Evolutionary conservation across 257 asterid species (phyloP), one percentile per base, ranked within the genome.

Genomic region (Ilex aquifolium): DNA sequence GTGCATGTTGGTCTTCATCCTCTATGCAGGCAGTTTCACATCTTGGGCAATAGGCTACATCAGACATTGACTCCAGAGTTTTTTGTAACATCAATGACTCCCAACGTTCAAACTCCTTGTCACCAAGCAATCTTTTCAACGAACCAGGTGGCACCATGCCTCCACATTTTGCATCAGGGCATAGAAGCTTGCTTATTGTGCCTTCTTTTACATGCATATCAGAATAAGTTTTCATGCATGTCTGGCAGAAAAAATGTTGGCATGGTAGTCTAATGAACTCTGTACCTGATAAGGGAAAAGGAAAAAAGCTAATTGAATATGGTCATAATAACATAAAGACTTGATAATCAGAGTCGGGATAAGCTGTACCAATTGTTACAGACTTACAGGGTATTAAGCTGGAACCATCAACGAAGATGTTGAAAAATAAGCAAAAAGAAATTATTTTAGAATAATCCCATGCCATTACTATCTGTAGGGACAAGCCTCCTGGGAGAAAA

Each of bases 1-100:
- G 96, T 4, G 95, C 98, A 64, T 86, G 86, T 55, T 88, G 59
- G 32, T 76, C 95, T 79, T 80, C 88, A 67, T 88, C 98, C 70
- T 88, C 88, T 46, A 92, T 72, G 76, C 98, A 88, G 55, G 88
- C 77, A 5, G 91, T 88, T 72, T 86, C 98, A 72, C 98, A 92
- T 80, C 98, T 83, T 59, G 98, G 97, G 78, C 97, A 92, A 81
- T 85, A 77, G 69, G 79, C 79, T 30, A 91, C 95, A 79, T 92
- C 98, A 60, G 76, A 62, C 98, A 92, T 92, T 36, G 96, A 80
- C 65, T 83, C 95, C 55, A 92, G 77, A 50, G 98, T 74, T 75
- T 83, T 92, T 67, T 85, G 86, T 66, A 88, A 72, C 72, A 65
- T 75, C 77, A 87, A 70, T 13, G 91, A 71, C 62, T 92, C 98